Percentiles rank a stretch among this genome's conserved stretches.
These are phyloP conservation scores for Xylaria intraflava DNA, from an alignment of 495 filamentous ascomycete species.

Conservation along the genomic window DNA sequence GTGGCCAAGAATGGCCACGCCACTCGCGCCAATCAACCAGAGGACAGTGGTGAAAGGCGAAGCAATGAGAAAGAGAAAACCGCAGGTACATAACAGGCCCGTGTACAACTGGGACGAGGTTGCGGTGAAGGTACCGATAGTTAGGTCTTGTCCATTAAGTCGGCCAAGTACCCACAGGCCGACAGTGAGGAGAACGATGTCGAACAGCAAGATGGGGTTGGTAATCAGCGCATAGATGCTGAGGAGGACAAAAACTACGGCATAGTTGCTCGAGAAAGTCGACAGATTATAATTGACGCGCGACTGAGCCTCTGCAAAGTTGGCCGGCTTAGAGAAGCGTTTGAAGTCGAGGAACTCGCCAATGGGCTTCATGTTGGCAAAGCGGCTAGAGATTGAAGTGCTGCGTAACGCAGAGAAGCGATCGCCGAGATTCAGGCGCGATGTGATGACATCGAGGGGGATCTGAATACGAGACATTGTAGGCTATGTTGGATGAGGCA, in stretches of 20 bases:
- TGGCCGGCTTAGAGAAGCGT: constrained; percentile 84
- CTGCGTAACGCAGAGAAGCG: constrained; percentile 70
- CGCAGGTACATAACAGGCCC: constrained; percentile 66
- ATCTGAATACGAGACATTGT: constrained; percentile 85
- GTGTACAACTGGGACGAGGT: constrained; percentile 97
- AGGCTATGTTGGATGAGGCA: constrained; percentile 2
- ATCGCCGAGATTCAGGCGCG: constrained; percentile 71
- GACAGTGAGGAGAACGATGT: constrained; percentile 75
- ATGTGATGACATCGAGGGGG: constrained; percentile 84
- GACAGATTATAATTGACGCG: constrained; percentile 94
- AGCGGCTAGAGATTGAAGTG: constrained; percentile 69
- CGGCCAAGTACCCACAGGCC: constrained; percentile 88
- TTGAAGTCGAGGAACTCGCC: constrained; percentile 95
- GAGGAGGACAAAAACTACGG: constrained; percentile 85
- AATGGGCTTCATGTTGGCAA: constrained; percentile 86
- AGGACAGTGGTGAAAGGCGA: constrained; percentile 74
- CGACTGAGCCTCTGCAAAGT: constrained; percentile 86
- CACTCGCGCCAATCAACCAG: constrained; percentile 92
- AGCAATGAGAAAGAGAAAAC: constrained; percentile 77
- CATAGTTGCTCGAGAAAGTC: constrained; percentile 98
- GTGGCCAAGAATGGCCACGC: constrained; percentile 88
- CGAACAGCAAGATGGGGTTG: constrained; percentile 77
- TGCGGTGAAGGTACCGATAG: constrained; percentile 70
- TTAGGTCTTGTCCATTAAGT: constrained; percentile 79
- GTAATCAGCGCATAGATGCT: constrained; percentile 91